Percentiles rank a stretch among this genome's conserved stretches.
Conservation (phyloP, 768 basidiomycete species). For the Mycena belliarum region DNA sequence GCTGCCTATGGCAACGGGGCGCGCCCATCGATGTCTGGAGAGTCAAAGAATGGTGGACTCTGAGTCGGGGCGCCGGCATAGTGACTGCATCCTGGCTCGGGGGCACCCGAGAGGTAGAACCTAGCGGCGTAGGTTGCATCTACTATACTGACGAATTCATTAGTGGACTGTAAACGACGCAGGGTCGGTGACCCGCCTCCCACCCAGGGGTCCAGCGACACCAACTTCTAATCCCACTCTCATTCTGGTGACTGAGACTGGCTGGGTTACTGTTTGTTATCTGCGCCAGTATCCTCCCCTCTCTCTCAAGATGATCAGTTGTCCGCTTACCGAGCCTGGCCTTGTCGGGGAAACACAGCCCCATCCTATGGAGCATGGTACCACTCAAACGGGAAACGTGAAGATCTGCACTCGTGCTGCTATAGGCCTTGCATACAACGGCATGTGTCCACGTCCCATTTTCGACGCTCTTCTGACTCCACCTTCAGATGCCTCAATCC, state of each 20-base stretch:
- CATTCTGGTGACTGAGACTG: conserved; percentile 65
- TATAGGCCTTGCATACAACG: conserved; percentile 61
- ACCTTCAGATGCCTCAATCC: conserved; percentile 50
- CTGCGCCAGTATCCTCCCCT: conserved; percentile 43
- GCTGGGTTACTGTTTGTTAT: conserved; percentile 56
- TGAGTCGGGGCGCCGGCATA: conserved; percentile 53
- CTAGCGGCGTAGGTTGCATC: background rate
- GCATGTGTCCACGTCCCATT: conserved; percentile 33
- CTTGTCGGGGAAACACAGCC: conserved; percentile 36
- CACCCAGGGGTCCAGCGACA: conserved; percentile 56
- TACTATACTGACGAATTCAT: background rate
- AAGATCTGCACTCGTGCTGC: conserved; percentile 58
- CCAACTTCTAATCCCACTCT: conserved; percentile 57
- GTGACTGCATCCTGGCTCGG: conserved; percentile 67
- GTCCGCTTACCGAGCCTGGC: conserved; percentile 46
- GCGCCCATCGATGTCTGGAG: conserved; percentile 63
- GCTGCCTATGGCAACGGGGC: conserved; percentile 67
- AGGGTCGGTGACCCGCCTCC: conserved; percentile 55
- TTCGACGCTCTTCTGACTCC: background rate
- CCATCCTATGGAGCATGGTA: conserved; percentile 32
- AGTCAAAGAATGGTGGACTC: conserved; percentile 57
- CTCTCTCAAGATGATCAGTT: conserved; percentile 48
- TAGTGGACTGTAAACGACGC: conserved; percentile 56
- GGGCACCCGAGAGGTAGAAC: conserved; percentile 56
- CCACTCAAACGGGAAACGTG: conserved; percentile 34